A percentile compares a stretch with the other conserved stretches of the same genome.
phyloP scores from a whole-genome alignment of 768 basidiomycete species.

The Psilocybe tampanensis region DNA sequence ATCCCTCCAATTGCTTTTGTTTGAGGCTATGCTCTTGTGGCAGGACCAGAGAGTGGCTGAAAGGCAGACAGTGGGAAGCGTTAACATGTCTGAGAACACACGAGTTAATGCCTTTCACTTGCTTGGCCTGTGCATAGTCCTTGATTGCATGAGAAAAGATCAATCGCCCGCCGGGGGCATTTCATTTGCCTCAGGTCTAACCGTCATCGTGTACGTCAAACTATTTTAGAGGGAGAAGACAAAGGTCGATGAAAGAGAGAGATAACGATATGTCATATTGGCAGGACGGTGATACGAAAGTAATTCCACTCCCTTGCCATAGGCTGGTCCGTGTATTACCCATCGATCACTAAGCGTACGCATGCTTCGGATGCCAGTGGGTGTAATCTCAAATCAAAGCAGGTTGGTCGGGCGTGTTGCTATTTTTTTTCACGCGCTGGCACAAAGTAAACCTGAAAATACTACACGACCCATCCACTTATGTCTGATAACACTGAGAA shows the following conservation, averaged over 20 bases:
- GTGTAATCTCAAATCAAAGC: no score
- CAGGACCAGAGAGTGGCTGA: not conserved
- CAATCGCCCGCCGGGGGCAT: conserved; percentile 5
- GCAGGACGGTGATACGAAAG: conserved; percentile 14
- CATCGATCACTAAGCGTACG: not conserved
- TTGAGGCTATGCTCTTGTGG: not conserved
- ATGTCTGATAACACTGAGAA: no score
- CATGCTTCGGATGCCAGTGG: no score
- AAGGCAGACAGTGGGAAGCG: not conserved
- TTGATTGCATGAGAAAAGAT: conserved; percentile 8
- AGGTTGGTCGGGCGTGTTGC: no score
- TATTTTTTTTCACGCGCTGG: no score
- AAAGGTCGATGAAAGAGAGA: not conserved
- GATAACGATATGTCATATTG: conserved; percentile 11
- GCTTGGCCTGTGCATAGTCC: not conserved
- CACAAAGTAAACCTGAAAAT: no score
- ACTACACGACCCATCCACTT: no score
- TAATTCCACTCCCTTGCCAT: conserved; percentile 1
- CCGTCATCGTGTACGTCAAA: conserved; percentile 10
- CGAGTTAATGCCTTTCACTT: not conserved
- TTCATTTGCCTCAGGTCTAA: conserved; percentile 20
- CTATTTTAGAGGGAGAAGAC: conserved; percentile 7
- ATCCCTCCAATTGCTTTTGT: not conserved
- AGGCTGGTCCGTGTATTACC: no score
- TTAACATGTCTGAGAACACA: not conserved